Percentiles rank a stretch among this genome's conserved stretches.
These are phyloP conservation scores for Trichosanthes truncata DNA, from an alignment of 306 rosid species.

Conservation along the genomic window DNA sequence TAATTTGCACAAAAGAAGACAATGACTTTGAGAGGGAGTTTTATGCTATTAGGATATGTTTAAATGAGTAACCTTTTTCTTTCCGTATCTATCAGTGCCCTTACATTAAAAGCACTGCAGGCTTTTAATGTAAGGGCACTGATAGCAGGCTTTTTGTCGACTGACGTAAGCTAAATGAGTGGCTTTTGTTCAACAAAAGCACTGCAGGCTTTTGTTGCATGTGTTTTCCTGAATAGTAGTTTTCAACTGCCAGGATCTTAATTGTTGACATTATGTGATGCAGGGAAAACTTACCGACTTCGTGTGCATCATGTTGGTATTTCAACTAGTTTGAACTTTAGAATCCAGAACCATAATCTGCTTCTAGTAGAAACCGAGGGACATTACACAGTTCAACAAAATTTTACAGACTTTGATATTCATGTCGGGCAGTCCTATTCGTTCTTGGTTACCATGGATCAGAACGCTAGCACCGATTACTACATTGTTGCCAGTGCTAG, in stretches of 20 bases:
- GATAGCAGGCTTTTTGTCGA: too few species aligned
- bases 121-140: too few species aligned
- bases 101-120: neutral
- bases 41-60: neutral
- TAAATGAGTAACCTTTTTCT: neutral
- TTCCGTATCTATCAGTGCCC: neutral
- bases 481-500: conserved; percentile 95
- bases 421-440: conserved; percentile 90
- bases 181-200: neutral
- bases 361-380: conserved; percentile 80
- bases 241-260: neutral
- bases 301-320: conserved; percentile 84
- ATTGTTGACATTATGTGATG: conserved; percentile 12
- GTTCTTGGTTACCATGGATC: conserved; percentile 69
- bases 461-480: conserved; percentile 87
- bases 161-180: too few species aligned
- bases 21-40: neutral
- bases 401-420: conserved; percentile 61
- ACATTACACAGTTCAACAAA: conserved; percentile 49
- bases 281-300: conserved; percentile 81
- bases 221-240: neutral
- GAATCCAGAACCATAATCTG: conserved; percentile 75
- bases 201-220: neutral
- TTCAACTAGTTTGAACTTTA: conserved; percentile 79
- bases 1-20: neutral